Evolutionary conservation across 1,284 basidiomycete genomes (phyloP), one percentile per base, ranked within the genome.

Genomic region (Vanrija humicola): DNA sequence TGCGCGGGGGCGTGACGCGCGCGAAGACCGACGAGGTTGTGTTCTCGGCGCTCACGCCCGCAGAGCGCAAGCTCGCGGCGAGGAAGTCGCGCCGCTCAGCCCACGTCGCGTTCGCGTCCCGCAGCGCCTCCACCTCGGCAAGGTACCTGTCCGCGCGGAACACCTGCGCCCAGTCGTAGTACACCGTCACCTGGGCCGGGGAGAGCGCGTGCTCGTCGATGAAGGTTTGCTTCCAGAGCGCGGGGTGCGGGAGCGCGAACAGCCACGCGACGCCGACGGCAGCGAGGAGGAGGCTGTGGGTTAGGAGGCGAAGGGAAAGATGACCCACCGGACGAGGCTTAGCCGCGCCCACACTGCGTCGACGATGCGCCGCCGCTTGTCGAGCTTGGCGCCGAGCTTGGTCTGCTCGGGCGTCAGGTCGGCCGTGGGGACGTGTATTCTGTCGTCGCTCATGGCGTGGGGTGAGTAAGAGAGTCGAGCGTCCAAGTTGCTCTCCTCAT

Each of bases 131-230:
- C 26, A 96, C 72, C 47, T 83, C 78, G 16, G 79, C 82, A 2
- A 95, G 80, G 70, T 90, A 90, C 28, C 66, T 62, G 73, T 97
- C 93, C 5, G 94, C 91, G 48, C 79, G 77, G 61, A 88, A 86
- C 6, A 96, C 94, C 50, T 96, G 86, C 48, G 78, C 82, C 93
- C 93, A 96, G 64, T 83, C 83, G 85, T 87, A 96, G 66, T 90
- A 85, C 12, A 88, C 89, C 54, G 84, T 88, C 23, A 93, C 90
- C 79, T 93, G 89, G 3, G 83, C 86, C 5, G 94, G 92, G 68
- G 91, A 89, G 25, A 97, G 78, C 0, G 94, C 93, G 73, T 97
- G 94, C 78, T 97, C 93, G 70, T 94, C 90, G 46, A 93, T 87
- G 70, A 90, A 94, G 16, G 85, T 88, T 5, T 77, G 72, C 64